Percentiles rank a stretch among this genome's conserved stretches.
Evolutionary conservation across 2,329 filamentous ascomycete species (phyloP).

Genomic region (Colletotrichum cuscutae): DNA sequence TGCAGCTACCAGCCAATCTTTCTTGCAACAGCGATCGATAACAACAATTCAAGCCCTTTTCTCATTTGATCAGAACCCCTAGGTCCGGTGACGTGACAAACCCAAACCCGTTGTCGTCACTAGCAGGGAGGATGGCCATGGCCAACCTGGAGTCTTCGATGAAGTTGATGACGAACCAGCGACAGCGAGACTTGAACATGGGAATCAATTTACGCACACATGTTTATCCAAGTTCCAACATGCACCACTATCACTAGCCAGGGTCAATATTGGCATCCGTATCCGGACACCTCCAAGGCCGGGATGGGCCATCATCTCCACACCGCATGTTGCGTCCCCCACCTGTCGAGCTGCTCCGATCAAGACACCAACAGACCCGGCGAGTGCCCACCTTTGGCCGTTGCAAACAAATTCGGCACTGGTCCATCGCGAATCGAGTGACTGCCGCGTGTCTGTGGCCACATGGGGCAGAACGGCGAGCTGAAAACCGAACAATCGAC

Average conservation of each 20-base stretch:
- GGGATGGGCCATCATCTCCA: not conserved
- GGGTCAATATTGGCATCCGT: not conserved
- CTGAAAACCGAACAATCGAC: not conserved
- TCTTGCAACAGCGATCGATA: no score
- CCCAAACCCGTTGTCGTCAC: no score
- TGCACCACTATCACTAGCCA: not conserved
- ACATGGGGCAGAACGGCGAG: not conserved
- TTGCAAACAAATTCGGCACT: not conserved
- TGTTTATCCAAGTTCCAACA: not conserved
- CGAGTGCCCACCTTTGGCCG: not conserved
- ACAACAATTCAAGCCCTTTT: no score
- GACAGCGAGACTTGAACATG: not conserved
- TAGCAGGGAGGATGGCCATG: no score
- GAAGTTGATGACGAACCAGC: not conserved
- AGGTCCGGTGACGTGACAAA: no score
- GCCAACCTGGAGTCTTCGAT: not conserved
- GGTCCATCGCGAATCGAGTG: not conserved
- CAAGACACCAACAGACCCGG: not conserved
- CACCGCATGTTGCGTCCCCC: not conserved
- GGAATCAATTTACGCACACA: not conserved
- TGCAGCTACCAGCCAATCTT: no score
- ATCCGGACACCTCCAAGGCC: not conserved
- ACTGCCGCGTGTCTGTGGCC: slow-evolving; percentile 2
- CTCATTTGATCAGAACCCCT: no score
- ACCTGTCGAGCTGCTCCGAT: not conserved